Percentiles rank a stretch among this genome's conserved stretches.
Conservation (phyloP, 192 early-diverging fungal species). For the Gigaspora rosea region DNA sequence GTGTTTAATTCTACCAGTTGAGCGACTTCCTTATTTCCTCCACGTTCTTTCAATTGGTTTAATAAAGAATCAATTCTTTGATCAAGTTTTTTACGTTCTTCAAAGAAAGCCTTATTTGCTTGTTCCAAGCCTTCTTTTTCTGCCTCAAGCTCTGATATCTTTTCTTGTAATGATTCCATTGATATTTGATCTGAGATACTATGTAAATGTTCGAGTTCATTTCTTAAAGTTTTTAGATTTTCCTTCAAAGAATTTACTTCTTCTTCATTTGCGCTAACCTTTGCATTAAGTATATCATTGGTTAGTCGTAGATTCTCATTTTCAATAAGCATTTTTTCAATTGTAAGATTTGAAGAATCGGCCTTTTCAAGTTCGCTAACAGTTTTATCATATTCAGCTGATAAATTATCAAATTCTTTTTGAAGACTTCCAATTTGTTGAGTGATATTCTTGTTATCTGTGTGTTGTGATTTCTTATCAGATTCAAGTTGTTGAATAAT, state of each 20-base stretch:
- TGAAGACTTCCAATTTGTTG: conserved; percentile 33
- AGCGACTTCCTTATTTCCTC: neutral
- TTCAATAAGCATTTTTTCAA: neutral
- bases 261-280: neutral
- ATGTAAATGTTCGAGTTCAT: neutral
- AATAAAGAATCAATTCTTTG: conserved; percentile 22
- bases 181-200: too few relatives aligned
- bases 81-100: conserved; percentile 22
- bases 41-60: neutral
- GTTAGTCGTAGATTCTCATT: conserved; percentile 12
- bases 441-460: neutral
- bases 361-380: conserved; percentile 38
- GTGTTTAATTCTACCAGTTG: conserved; percentile 5
- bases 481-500: conserved; percentile 5
- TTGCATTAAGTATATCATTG: conserved; percentile 4
- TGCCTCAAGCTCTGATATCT: conserved; percentile 4
- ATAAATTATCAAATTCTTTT: conserved; percentile 41
- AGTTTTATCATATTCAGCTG: conserved; percentile 39
- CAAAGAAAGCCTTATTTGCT: conserved; percentile 12
- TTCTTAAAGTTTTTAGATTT: conserved; percentile 2
- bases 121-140: conserved; percentile 25
- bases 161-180: neutral
- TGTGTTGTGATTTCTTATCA: neutral
- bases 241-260: neutral
- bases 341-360: conserved; percentile 11